Evolutionary conservation across 2,329 filamentous ascomycete species (phyloP).

Genomic region (Xylaria sp.): DNA sequence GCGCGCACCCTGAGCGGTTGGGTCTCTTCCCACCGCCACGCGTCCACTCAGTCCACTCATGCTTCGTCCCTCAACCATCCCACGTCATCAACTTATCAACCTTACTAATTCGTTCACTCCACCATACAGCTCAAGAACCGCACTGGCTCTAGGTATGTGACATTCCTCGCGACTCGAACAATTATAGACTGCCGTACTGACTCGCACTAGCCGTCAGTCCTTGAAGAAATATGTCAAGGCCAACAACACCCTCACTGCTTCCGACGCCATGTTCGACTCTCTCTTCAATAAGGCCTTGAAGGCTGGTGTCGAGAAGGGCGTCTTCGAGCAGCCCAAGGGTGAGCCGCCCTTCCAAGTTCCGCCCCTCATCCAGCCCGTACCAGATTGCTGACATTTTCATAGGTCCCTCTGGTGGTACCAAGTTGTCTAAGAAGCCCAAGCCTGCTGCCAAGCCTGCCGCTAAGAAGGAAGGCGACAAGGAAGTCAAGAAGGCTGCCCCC

Average conservation of each 20-base stretch:
- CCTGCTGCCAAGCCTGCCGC: conserved; percentile 33
- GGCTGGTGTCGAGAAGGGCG: conserved; percentile 75
- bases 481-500: conserved; percentile 29
- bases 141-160: conserved; percentile 50
- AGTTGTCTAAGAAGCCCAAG: conserved; percentile 76
- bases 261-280: conserved; percentile 53
- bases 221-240: conserved; percentile 52
- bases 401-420: conserved; percentile 84
- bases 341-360: conserved; percentile 24
- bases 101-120: conserved; percentile 36
- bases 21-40: conserved; percentile 6
- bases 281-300: conserved; percentile 68
- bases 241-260: conserved; percentile 33
- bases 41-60: not conserved
- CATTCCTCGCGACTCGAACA: not conserved
- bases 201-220: conserved; percentile 45
- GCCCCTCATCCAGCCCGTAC: not conserved
- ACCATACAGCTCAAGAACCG: conserved; percentile 53
- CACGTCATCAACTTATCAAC: conserved; percentile 12
- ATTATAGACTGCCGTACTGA: conserved; percentile 29
- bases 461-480: conserved; percentile 19
- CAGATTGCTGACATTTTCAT: not conserved
- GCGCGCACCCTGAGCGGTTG: conserved; percentile 8
- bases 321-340: conserved; percentile 91
- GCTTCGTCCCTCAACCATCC: not conserved